These are phyloP conservation scores for Blepharisma stoltei DNA, from an alignment of 73 alveolate species.

Conservation along the genomic window DNA sequence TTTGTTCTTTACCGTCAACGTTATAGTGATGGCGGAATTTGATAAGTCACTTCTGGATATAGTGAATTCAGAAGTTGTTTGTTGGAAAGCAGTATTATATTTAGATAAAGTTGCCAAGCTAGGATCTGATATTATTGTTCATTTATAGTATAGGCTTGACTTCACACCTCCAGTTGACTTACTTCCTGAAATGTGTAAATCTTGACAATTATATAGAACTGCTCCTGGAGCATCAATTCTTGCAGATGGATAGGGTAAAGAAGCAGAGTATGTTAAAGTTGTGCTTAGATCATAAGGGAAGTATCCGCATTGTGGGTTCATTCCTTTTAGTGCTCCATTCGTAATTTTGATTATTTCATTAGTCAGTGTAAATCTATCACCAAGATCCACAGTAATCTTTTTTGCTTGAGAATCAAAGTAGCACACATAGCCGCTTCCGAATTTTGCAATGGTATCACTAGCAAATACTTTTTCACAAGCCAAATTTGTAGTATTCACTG, in stretches of 20 bases:
- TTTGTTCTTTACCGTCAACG: not conserved
- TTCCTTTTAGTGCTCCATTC: not conserved
- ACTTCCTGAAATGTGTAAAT: not conserved
- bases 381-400: too few species aligned
- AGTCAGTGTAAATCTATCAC: too few species aligned
- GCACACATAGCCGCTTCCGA: too few species aligned
- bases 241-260: constrained; percentile 6
- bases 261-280: not conserved
- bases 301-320: not conserved
- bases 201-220: not conserved
- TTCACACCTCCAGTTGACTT: not conserved
- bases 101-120: not conserved
- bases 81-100: not conserved
- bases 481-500: too few species aligned
- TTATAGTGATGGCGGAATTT: not conserved
- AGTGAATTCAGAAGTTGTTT: not conserved
- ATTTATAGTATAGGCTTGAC: not conserved
- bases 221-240: not conserved
- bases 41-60: not conserved
- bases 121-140: not conserved
- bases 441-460: too few species aligned
- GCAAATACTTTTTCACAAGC: too few species aligned
- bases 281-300: not conserved
- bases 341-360: too few species aligned
- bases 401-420: too few species aligned